Base-by-base conservation (phyloP, 169 alveolate genomes). In the Plasmodium gaboni region DNA sequence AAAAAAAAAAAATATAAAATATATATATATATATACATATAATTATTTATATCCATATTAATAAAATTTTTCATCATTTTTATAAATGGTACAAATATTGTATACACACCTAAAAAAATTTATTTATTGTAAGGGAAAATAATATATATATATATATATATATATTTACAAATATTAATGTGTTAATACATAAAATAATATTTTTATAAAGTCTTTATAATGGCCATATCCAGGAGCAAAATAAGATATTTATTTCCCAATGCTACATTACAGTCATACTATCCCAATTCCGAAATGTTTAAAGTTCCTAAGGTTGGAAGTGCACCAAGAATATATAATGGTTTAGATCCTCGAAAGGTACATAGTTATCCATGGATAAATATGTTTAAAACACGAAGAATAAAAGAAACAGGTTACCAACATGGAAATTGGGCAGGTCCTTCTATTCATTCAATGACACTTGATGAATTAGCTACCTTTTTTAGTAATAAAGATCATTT, bases 241-340 rank as follows among this genome's bases (percentile, higher is more conserved):
- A 88, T 90, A 28, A 72, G 46, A 89, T 76, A 92, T 64, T 26
- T 94, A 22, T 94, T 92, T 68, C 76, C 94, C 65, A 94, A 92
- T 64, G 93, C 93, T 65, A 93, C 96, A 24, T 87, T 94, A 69
- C 95, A 91, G 51, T 87, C 95, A 73, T 94, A 91, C 90, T 92
- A 92, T 89, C 95, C 96, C 19, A 94, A 93, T 19, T 88, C 96
- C 9, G 96, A 94, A 24, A 94, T 94, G 93, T 93, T 94, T 74
- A 94, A 90, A 92, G 48, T 50, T 22, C 87, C 93, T 17, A 80
- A 65, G 80, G 87, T 88, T 91, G 85, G 92, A 61, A 67, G 42
- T 48, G 73, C 93, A 68, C 74, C 91, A 92, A 67, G 95, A 94
- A 68, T 92, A 73, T 92, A 94, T 88, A 80, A 94, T 57, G 95